These are phyloP conservation scores for Paulinella micropora DNA, from an alignment of 78 protist species.

Conservation along the genomic window DNA sequence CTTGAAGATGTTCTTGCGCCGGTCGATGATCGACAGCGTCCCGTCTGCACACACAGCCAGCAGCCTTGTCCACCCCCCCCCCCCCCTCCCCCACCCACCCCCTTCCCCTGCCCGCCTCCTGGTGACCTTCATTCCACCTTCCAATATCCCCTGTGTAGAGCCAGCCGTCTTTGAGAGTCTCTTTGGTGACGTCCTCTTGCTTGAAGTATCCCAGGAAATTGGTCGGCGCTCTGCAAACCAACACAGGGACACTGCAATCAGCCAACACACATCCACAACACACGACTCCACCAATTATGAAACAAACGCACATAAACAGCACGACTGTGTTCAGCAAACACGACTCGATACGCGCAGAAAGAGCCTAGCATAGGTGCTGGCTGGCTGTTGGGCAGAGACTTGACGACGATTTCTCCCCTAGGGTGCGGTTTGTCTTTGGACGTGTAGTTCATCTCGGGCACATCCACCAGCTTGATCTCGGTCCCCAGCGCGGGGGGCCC, in stretches of 20 bases:
- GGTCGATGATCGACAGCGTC: conserved; percentile 7
- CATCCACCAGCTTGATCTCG: too few relatives aligned
- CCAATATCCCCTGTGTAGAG: conserved; percentile 15
- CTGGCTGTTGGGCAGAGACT: too few relatives aligned
- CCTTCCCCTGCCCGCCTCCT: too few relatives aligned
- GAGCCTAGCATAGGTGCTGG: too few relatives aligned
- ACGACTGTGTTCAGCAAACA: neutral
- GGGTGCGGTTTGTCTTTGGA: too few relatives aligned
- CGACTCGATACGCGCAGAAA: too few relatives aligned
- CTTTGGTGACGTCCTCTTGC: neutral
- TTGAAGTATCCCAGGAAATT: neutral
- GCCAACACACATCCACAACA: neutral
- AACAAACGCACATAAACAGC: neutral
- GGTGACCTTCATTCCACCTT: neutral
- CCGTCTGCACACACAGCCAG: too few relatives aligned
- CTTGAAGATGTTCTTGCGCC: conserved; percentile 9
- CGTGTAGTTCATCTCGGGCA: too few relatives aligned
- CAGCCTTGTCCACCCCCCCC: too few relatives aligned
- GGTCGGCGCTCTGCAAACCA: neutral
- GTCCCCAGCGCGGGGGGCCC: too few relatives aligned
- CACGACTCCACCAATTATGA: neutral
- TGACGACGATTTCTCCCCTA: too few relatives aligned
- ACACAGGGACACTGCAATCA: neutral
- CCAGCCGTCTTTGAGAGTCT: neutral
- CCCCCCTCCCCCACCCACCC: too few relatives aligned